Conservation (phyloP, 1,139 yeast genomes). For the Sugiyamaella grinbergsii region DNA sequence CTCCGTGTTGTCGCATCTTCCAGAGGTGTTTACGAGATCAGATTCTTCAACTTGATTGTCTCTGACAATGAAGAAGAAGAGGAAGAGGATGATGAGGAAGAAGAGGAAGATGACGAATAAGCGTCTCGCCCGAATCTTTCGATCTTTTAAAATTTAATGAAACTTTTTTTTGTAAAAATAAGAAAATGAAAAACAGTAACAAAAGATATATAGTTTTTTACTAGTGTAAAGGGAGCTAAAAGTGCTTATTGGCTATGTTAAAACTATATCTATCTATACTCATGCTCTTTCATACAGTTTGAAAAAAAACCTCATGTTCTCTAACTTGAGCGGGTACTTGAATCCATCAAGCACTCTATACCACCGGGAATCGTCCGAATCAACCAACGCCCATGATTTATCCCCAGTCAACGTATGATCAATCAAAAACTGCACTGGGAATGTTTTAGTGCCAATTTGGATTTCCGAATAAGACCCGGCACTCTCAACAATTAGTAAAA, state of each 20-base stretch:
- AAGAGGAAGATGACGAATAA: constrained; percentile 50
- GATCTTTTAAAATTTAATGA: constrained; percentile 6
- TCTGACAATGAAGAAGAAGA: constrained; percentile 92
- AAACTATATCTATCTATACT: too few relatives aligned
- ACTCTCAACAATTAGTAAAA: constrained; percentile 73
- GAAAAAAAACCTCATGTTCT: constrained; percentile 84
- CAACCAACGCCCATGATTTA: constrained; percentile 68
- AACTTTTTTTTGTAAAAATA: constrained; percentile 13
- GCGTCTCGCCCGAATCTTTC: not conserved
- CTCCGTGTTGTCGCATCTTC: constrained; percentile 97
- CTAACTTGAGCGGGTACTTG: constrained; percentile 69
- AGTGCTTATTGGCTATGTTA: too few relatives aligned
- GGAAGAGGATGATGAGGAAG: constrained; percentile 43
- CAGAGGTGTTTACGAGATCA: constrained; percentile 96
- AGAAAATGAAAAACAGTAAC: constrained; percentile 5
- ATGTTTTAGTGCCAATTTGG: constrained; percentile 68
- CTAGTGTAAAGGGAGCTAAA: too few relatives aligned
- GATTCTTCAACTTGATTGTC: constrained; percentile 98
- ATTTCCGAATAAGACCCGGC: constrained; percentile 90
- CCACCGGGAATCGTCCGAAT: constrained; percentile 78
- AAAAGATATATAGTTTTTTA: constrained; percentile 2
- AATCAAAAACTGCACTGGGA: constrained; percentile 79
- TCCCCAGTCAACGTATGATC: constrained; percentile 64
- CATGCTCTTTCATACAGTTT: constrained; percentile 63
- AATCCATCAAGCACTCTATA: constrained; percentile 63